Evolutionary conservation across 148 eudicot species (phyloP).

Genomic region (Bassia scoparia): DNA sequence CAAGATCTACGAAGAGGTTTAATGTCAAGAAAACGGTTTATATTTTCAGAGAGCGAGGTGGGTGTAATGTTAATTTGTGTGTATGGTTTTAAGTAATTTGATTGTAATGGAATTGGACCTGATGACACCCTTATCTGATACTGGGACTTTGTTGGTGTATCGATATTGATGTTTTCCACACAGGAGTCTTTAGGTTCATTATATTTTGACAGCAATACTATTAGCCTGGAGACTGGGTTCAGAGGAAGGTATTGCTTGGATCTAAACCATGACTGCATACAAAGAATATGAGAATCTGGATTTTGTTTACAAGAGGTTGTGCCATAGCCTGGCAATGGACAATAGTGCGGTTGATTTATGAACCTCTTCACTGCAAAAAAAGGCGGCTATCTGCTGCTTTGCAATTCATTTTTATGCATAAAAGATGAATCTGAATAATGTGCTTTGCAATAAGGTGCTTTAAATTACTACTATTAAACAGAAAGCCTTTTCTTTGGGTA

Average conservation of each 20-base stretch:
- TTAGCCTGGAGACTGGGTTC: background rate
- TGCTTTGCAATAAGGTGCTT: background rate
- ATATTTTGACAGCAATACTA: background rate
- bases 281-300: background rate
- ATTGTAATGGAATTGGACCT: background rate
- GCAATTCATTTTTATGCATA: slow-evolving; percentile 1
- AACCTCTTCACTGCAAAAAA: background rate
- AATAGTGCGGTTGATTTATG: background rate
- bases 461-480: background rate
- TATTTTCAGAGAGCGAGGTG: slow-evolving; percentile 1
- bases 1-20: background rate
- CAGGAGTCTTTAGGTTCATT: slow-evolving; percentile 2
- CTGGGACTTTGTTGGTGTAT: background rate
- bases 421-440: background rate
- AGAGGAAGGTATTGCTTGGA: background rate
- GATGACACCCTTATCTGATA: background rate
- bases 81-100: background rate
- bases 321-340: background rate
- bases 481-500: no score
- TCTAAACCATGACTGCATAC: background rate
- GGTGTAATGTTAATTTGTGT: background rate
- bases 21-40: background rate
- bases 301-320: no score
- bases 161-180: background rate
- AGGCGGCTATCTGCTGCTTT: background rate